These are phyloP conservation scores for Suillus weaverae DNA, from an alignment of 768 basidiomycete species.

Conservation along the genomic window DNA sequence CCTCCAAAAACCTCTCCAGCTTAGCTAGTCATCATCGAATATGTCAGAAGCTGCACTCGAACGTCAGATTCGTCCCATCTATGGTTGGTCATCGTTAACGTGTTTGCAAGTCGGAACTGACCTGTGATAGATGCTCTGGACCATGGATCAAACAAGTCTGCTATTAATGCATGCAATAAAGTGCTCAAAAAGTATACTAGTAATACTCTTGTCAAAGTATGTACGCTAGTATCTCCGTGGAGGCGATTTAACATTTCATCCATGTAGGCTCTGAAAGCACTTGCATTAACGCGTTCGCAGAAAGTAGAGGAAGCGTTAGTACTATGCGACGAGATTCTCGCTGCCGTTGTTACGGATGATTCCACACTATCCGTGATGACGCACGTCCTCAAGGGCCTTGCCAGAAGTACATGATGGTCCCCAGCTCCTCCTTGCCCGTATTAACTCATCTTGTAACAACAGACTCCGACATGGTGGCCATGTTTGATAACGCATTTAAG, in stretches of 20 bases:
- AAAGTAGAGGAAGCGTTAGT: conserved; percentile 82
- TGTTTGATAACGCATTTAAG: conserved; percentile 88
- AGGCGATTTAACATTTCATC: conserved; percentile 15
- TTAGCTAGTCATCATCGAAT: conserved; percentile 9
- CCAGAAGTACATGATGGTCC: conserved; percentile 49
- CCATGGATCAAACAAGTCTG: conserved; percentile 83
- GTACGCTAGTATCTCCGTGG: neutral
- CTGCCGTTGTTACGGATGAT: conserved; percentile 71
- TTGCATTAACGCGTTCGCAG: conserved; percentile 80
- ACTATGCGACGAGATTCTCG: conserved; percentile 79
- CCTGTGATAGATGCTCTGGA: conserved; percentile 71
- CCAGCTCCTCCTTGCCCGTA: neutral
- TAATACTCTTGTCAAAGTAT: conserved; percentile 69
- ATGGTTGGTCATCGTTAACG: conserved; percentile 50
- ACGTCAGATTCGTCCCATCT: conserved; percentile 83
- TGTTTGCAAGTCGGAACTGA: conserved; percentile 4
- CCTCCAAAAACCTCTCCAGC: conserved; percentile 4
- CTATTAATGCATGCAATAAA: conserved; percentile 83
- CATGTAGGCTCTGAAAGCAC: conserved; percentile 76
- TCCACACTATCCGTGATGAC: conserved; percentile 76
- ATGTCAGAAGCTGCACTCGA: conserved; percentile 66
- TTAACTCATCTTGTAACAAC: neutral
- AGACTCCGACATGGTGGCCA: conserved; percentile 78
- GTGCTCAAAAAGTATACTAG: conserved; percentile 82
- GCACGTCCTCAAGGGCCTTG: conserved; percentile 78